phyloP scores from a whole-genome alignment of 257 asterid genomes.

The Fraxinus pennsylvanica region DNA sequence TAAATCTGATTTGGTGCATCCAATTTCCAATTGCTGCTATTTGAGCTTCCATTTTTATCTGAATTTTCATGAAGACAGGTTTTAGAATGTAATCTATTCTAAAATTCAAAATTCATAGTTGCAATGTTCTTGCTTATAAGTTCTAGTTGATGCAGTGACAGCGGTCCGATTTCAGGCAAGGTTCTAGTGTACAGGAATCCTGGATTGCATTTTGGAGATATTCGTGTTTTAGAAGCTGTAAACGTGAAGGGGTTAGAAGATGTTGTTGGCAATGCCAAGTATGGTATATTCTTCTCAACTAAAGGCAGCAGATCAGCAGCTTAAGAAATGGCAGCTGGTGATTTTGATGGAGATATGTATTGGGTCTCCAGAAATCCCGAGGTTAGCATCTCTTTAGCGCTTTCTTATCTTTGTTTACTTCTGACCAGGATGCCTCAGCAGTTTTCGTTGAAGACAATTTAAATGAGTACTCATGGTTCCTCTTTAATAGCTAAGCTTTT shows the following conservation, averaged over 20 bases:
- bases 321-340: conserved; percentile 87
- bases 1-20: not conserved
- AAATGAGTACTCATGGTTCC: not conserved
- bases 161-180: conserved; percentile 74
- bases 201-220: conserved; percentile 83
- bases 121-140: conserved; percentile 12
- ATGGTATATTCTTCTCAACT: conserved; percentile 79
- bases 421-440: not conserved
- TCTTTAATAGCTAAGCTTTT: not conserved
- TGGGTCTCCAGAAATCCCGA: conserved; percentile 87
- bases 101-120: not conserved
- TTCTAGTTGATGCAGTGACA: conserved; percentile 49
- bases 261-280: conserved; percentile 73
- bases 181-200: conserved; percentile 86
- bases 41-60: not conserved
- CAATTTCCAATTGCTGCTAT: not conserved
- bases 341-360: conserved; percentile 82
- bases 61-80: not conserved
- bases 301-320: conserved; percentile 77
- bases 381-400: conserved; percentile 43
- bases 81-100: too few relatives aligned
- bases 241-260: conserved; percentile 60
- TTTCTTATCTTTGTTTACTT: not conserved
- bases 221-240: conserved; percentile 67
- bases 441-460: not conserved